Evolutionary conservation across 306 rosid genomes (phyloP), one percentile per base, ranked within the genome.

Genomic region (Vigna hirtella): DNA sequence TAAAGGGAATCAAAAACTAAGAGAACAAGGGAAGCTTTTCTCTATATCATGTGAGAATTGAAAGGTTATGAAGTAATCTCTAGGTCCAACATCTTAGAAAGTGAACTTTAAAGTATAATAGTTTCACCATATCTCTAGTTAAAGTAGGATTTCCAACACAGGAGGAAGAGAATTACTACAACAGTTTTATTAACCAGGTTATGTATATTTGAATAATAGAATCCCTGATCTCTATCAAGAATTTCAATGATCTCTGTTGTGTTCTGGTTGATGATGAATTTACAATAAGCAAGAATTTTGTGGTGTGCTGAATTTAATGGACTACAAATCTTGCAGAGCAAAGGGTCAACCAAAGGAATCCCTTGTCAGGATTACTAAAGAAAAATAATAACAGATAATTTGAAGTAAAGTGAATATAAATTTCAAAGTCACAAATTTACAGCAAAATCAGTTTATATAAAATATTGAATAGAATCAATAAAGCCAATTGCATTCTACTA

Each of bases 261-360:
- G 72, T 71, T 48, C 26, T 53, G 81, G 77, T 34, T 48, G 73
- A 80, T 20, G 70, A 9, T 16, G 58, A 61, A 69, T 62, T 70
- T 71, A 32, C 38, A 63, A 32, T 26, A 63, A 24, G 76, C 66
- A n/a, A 43, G 73, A 3, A 65, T 48, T 20, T 63, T 1, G 14
- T 43, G 74, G 74, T 59, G 47, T 51, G 72, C 14, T 62, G 43
- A 71, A 76, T 64, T 65, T 28, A 20, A 51, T 24, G 17, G 26
- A 67, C 63, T 49, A 76, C 5, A 68, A 70, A 64, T 40, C n/a
- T 24, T 52, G 81, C 65, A 77, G 34, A 51, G 26, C 72, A 57
- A 30, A 79, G 74, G 32, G 59, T 12, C 73, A 49, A 56, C 68
- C 52, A 79, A 65, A 58, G 36, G 43, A 72, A 56, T 24, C 69